Evolutionary conservation across 2,329 filamentous ascomycete species (phyloP).

Genomic region (Kalmusia sp.): DNA sequence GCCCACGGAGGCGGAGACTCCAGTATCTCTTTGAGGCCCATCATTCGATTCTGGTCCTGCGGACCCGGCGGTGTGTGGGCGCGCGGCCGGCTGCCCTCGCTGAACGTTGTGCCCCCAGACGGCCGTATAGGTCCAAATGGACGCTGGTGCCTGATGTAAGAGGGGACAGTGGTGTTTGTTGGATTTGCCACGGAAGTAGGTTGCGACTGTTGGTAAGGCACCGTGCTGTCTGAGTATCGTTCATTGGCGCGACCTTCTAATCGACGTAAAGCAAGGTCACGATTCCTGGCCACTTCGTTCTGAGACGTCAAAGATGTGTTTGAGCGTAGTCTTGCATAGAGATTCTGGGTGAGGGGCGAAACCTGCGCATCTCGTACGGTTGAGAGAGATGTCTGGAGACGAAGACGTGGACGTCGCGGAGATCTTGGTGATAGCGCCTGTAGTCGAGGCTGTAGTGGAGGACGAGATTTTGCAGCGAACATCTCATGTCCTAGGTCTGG

Average conservation of each 20-base stretch:
- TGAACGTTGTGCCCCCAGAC: constrained; percentile 8
- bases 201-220: neutral
- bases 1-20: too few species aligned
- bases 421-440: neutral
- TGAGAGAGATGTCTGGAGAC: too few species aligned
- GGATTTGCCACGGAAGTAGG: neutral
- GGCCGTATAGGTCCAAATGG: constrained; percentile 1
- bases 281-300: neutral
- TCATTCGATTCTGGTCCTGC: neutral
- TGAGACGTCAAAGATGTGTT: neutral
- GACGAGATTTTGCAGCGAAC: neutral
- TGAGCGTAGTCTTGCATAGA: too few species aligned
- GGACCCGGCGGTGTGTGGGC: neutral
- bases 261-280: neutral
- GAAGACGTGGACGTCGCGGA: too few species aligned
- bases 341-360: neutral
- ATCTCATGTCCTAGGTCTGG: neutral
- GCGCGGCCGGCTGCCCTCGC: neutral
- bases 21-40: neutral
- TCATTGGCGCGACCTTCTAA: neutral
- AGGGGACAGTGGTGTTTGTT: neutral
- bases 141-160: constrained; percentile 5
- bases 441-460: too few species aligned
- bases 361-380: neutral
- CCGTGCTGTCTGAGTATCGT: neutral